Conservation (phyloP, 2,329 filamentous ascomycete species). For the Cladosporium velox region DNA sequence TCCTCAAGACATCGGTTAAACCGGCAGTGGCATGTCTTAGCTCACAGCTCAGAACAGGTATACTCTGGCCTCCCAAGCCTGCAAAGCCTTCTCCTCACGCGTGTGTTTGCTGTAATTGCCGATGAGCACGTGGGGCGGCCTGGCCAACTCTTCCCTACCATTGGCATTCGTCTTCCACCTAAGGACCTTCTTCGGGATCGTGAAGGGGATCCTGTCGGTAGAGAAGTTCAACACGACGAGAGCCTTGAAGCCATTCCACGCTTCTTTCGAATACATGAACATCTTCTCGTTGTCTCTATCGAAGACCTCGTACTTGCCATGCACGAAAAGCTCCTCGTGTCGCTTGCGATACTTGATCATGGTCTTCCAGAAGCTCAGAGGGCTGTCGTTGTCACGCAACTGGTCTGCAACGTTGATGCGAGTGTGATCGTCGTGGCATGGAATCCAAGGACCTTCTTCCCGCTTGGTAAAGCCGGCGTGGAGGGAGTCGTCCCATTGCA, state of each 20-base stretch:
- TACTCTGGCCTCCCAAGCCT: constrained; percentile 42
- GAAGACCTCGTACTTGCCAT: constrained; percentile 63
- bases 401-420: constrained; percentile 64
- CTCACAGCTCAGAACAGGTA: constrained; percentile 34
- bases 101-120: constrained; percentile 50
- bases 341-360: constrained; percentile 59
- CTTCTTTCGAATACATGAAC: constrained; percentile 52
- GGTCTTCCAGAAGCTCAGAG: constrained; percentile 62
- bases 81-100: constrained; percentile 30
- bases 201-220: constrained; percentile 25
- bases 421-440: constrained; percentile 63
- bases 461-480: constrained; percentile 66
- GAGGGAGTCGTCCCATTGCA: constrained; percentile 64
- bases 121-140: constrained; percentile 17
- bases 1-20: constrained; percentile 17
- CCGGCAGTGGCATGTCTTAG: constrained; percentile 17
- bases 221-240: constrained; percentile 46
- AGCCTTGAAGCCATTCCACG: constrained; percentile 34
- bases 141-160: constrained; percentile 22
- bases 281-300: constrained; percentile 54
- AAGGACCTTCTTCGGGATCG: constrained; percentile 15
- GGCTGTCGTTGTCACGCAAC: constrained; percentile 50
- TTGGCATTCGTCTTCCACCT: constrained; percentile 1
- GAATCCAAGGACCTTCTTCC: constrained; percentile 66
- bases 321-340: constrained; percentile 65